Conservation (phyloP, 805 yeast species). For the Schwanniomyces pseudopolymorphus region DNA sequence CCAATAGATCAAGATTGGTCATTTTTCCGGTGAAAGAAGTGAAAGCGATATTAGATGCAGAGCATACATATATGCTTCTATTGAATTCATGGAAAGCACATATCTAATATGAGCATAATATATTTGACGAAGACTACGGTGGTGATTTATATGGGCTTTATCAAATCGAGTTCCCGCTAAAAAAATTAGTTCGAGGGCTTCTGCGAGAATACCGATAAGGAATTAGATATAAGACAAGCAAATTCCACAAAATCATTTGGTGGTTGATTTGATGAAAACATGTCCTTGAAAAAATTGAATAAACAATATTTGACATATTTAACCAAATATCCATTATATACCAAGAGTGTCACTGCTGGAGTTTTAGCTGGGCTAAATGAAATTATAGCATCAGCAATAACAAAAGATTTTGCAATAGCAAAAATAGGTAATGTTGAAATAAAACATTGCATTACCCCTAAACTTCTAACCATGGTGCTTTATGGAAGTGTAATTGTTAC, state of each 20-base stretch:
- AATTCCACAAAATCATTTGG: not conserved
- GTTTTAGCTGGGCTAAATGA: conserved; percentile 58
- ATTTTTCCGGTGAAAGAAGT: too few relatives aligned
- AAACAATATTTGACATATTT: conserved; percentile 37
- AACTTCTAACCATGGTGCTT: conserved; percentile 52
- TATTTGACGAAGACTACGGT: too few relatives aligned
- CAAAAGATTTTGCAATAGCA: conserved; percentile 42
- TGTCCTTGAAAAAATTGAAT: conserved; percentile 15
- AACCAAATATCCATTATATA: conserved; percentile 51
- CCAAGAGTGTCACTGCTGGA: conserved; percentile 59
- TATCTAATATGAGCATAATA: too few relatives aligned
- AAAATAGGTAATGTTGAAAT: conserved; percentile 17
- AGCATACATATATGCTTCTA: too few relatives aligned
- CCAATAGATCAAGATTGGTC: too few relatives aligned
- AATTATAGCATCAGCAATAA: conserved; percentile 49
- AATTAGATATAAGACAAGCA: not conserved
- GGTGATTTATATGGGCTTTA: too few relatives aligned
- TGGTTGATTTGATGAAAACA: not conserved
- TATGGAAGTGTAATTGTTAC: conserved; percentile 56
- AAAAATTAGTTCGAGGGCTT: not conserved
- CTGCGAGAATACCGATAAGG: not conserved
- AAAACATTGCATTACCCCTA: conserved; percentile 43
- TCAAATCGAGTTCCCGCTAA: too few relatives aligned
- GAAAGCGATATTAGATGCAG: too few relatives aligned
- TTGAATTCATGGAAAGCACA: too few relatives aligned